Evolutionary conservation across 225 moss, liverwort and hornwort genomes (phyloP), one percentile per base, ranked within the genome.

Genomic region (Pleurozium schreberi): DNA sequence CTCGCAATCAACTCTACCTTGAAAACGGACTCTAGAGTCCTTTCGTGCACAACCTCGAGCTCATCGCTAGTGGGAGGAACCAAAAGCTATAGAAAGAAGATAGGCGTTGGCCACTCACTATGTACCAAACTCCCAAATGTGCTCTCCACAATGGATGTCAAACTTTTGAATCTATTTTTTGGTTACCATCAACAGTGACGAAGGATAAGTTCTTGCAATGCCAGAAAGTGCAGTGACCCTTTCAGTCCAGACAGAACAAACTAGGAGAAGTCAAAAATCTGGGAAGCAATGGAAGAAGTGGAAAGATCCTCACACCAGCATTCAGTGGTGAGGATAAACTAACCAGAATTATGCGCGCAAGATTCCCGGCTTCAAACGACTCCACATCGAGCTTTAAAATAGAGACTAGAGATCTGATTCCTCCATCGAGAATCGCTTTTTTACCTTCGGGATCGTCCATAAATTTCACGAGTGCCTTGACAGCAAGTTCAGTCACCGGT

Each of bases 311-410:
- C 68, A 57, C 78, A 78, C 26, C 6, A 78, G 11, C n/a, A 57
- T n/a, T 22, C 33, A 84, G 88, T 81, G 20, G 75, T 80, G 80
- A 47, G 70, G 74, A 91, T 42, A 12, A 86, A 86, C 89, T 80
- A 31, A 93, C 93, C 92, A 93, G 86, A 50, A 93, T 92, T 34
- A 10, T 10, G 36, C n/a, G 81, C 23, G 91, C 8, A 47, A 47
- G 8, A 30, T 19, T 40, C 55, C 57, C 42, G 89, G 61, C 50
- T 43, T 64, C 71, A 57, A 55, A 55, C 31, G 18, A 33, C 47
- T 10, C 16, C 58, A 18, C 1, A 14, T 28, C n/a, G 47, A 74
- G 62, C 23, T 65, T 89, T 60, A 92, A 73, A 28, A 92, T 81
- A 84, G 31, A 23, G 40, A 76, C 84, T 26, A 92, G 62, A 55